Conservation (phyloP, 176 grass and related monocot species). For the Stipa capillata region DNA sequence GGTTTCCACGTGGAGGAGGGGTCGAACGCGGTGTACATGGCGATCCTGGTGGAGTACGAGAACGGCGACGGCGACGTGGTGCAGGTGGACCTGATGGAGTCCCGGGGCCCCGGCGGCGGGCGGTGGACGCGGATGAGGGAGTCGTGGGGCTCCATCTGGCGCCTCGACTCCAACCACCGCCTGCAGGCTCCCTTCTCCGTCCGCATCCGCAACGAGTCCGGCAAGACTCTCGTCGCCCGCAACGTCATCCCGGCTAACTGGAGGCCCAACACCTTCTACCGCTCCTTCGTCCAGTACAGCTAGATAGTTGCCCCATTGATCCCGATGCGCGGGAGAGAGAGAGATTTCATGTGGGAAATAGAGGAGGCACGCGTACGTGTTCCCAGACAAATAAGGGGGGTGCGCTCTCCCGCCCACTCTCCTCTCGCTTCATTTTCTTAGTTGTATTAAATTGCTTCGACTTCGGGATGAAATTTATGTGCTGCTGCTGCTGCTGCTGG, state of each 20-base stretch:
- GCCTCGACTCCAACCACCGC: conserved; percentile 49
- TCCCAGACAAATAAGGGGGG: not conserved
- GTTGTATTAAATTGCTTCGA: not conserved
- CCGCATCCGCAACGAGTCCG: conserved; percentile 56
- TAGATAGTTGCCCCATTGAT: not conserved
- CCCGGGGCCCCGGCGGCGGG: not conserved
- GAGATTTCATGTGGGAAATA: not conserved
- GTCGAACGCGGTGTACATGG: conserved; percentile 53
- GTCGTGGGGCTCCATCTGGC: conserved; percentile 63
- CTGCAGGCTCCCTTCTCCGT: conserved; percentile 56
- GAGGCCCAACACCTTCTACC: conserved; percentile 53
- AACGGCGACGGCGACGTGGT: conserved; percentile 69
- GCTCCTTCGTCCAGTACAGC: conserved; percentile 64
- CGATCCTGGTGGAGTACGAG: conserved; percentile 67
- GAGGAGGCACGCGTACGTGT: not conserved
- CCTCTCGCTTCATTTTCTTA: not conserved
- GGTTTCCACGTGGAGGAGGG: conserved; percentile 74
- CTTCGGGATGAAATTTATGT: not conserved
- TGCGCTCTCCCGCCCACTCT: not conserved
- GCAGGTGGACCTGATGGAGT: conserved; percentile 55
- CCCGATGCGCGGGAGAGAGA: too few species aligned
- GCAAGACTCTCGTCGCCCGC: conserved; percentile 45
- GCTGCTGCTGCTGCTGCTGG: not conserved
- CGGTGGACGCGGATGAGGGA: conserved; percentile 51
- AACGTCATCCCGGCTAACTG: conserved; percentile 62